Percentiles rank a stretch among this genome's conserved stretches.
phyloP scores from a whole-genome alignment of 441 rosid species.

The Populus hybrid region DNA sequence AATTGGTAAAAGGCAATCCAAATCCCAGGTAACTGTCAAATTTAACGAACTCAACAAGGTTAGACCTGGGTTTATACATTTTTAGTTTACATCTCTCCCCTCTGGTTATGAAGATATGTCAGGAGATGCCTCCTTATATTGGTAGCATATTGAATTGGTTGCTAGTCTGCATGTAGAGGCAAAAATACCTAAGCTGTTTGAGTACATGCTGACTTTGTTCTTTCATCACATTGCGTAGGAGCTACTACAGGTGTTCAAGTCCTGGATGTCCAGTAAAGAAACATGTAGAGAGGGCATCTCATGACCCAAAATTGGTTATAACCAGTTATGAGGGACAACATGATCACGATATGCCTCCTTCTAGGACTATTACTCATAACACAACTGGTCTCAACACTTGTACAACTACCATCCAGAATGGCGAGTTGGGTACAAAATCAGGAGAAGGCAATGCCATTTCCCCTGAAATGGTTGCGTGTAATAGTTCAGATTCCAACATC shows the following conservation, averaged over 20 bases:
- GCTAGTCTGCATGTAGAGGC: not conserved
- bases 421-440: constrained; percentile 28
- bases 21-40: constrained; percentile 66
- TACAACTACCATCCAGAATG: constrained; percentile 21
- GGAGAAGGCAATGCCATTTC: constrained; percentile 20
- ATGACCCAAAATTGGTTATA: constrained; percentile 71
- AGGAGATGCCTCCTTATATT: not conserved
- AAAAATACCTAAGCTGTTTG: not conserved
- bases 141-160: not conserved
- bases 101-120: not conserved
- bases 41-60: not conserved
- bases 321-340: constrained; percentile 89
- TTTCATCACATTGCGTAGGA: constrained; percentile 45
- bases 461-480: constrained; percentile 18
- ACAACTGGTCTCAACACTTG: constrained; percentile 31
- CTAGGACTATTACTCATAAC: constrained; percentile 64
- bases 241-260: constrained; percentile 90
- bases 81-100: not conserved
- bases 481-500: constrained; percentile 21
- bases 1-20: constrained; percentile 89
- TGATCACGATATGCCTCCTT: constrained; percentile 72
- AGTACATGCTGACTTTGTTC: constrained; percentile 12
- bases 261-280: constrained; percentile 90
- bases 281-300: constrained; percentile 88
- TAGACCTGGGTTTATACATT: not conserved